Evolutionary conservation across 306 rosid species (phyloP), one percentile per base, ranked within the genome.

Genomic region (Aeschynomene evenia): DNA sequence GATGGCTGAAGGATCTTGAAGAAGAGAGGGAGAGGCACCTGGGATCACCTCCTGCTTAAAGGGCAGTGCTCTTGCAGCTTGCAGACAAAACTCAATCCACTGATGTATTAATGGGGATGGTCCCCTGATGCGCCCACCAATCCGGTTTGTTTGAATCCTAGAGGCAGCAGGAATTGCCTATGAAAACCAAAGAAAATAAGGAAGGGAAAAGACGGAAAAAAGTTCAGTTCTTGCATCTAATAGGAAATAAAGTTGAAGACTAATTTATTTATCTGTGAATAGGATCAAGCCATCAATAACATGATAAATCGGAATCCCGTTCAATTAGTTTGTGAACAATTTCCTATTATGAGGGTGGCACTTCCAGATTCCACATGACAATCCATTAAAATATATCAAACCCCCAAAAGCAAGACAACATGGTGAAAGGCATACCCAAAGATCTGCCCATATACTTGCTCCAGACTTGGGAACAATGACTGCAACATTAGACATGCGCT

Each of bases 31-130:
- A 51, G 92, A 85, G 24, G 96, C 81, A 55, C 97, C 98, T 1
- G 98, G 96, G 65, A 93, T 79, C 57, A 88, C 94, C 72, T 93
- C 98, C 78, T 90, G 97, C 84, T 77, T 84, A 67, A 93, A 93
- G 22, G 98, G 97, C 18, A 88, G 69, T 24, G 97, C 85, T 69
- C 98, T 77, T 37, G 96, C 86, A 45, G 88, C 67, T 83, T 90
- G 98, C 84, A 93, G 84, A 83, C 98, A 93, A 78, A 93, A 93
- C 72, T 93, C 98, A 54, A 86, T 79, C 98, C 98, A 93, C 63
- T 93, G 97, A 82, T 86, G 89, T 42, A 88, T 69, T 68, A 90
- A 73, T 4, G 97, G 98, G 50, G 98, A 90, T 1, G 98, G 94
- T 50, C 97, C 98, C 80, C 96, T 84, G 36, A 86, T 48, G 34